phyloP scores from a whole-genome alignment of 164 flowering plant genomes.

The Berberis thunbergii region DNA sequence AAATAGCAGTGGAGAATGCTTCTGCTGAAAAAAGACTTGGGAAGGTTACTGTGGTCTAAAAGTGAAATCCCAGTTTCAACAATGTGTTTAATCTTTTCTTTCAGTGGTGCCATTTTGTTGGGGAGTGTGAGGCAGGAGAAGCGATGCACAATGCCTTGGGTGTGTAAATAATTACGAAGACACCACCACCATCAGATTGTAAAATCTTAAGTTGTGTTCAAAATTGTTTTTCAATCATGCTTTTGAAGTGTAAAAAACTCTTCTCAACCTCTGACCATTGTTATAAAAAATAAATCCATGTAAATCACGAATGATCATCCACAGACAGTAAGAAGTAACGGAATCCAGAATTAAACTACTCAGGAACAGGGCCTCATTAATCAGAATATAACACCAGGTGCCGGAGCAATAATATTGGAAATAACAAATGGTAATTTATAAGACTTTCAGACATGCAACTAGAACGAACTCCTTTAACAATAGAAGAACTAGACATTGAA shows the following conservation, averaged over 20 bases:
- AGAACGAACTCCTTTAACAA: background rate
- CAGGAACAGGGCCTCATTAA: background rate
- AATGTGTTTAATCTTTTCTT: background rate
- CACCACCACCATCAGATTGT: constrained; percentile 3
- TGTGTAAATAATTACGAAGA: background rate
- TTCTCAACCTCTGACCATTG: background rate
- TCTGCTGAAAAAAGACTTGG: background rate
- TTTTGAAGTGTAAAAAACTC: background rate
- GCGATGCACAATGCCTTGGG: background rate
- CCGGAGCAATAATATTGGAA: background rate
- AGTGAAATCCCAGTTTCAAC: background rate
- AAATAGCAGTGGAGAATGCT: background rate
- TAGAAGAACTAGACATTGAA: background rate
- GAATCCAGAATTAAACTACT: background rate
- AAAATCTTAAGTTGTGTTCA: background rate
- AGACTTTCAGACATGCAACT: background rate
- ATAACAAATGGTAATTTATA: background rate
- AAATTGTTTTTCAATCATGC: background rate
- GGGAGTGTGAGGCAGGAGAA: background rate
- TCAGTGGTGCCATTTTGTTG: background rate
- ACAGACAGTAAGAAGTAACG: background rate
- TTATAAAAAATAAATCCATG: background rate
- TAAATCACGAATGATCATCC: background rate
- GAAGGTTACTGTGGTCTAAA: background rate
- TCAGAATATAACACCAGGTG: background rate